phyloP scores from a whole-genome alignment of 441 rosid species.

The Brassica balearica region DNA sequence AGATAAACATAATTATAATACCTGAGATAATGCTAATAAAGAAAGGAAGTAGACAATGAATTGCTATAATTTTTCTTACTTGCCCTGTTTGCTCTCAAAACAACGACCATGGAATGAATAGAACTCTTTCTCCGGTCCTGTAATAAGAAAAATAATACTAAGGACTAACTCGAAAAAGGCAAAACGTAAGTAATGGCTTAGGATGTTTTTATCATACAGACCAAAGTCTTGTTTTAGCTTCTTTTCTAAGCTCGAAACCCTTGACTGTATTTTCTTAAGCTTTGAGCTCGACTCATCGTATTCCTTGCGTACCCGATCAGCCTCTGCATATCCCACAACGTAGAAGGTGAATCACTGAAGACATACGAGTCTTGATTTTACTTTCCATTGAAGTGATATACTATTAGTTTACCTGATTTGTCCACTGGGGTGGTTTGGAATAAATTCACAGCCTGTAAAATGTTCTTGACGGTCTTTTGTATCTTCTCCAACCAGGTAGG shows the following conservation, averaged over 20 bases:
- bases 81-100: conserved; percentile 89
- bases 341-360: conserved; percentile 27
- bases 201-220: conserved; percentile 50
- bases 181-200: conserved; percentile 19
- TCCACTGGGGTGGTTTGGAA: conserved; percentile 79
- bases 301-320: conserved; percentile 81
- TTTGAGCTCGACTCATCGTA: conserved; percentile 81
- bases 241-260: conserved; percentile 78
- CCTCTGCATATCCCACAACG: conserved; percentile 59
- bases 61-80: conserved; percentile 53
- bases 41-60: too few relatives aligned
- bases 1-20: conserved; percentile 17
- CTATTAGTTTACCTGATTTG: conserved; percentile 62
- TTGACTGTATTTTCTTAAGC: conserved; percentile 84
- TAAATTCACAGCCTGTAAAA: conserved; percentile 77
- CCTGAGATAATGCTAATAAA: background rate
- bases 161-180: conserved; percentile 36
- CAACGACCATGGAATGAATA: conserved; percentile 80
- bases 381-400: background rate
- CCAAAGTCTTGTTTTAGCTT: conserved; percentile 93
- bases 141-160: conserved; percentile 24
- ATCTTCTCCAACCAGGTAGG: conserved; percentile 94
- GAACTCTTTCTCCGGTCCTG: conserved; percentile 96
- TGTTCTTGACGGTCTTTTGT: conserved; percentile 64
- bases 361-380: conserved; percentile 3